Percentiles rank a stretch among this genome's conserved stretches.
These are phyloP conservation scores for sorghum (Sorghum bicolor) DNA, from an alignment of 176 grass and related monocot genomes.

Conservation along the genomic window Sorghum_bicolor_NCBIv3 NC_012872.2:73449501-73450000, in stretches of 20 bases:
- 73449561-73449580: conserved; percentile 92
- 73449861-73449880: neutral
- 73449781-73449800: neutral
- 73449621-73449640: conserved; percentile 5
- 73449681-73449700: neutral
- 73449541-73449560: conserved; percentile 96
- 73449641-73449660: conserved; percentile 22
- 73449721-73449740: neutral
- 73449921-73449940: neutral
- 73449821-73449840: neutral
- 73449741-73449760: neutral
- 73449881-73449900: neutral
- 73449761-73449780: neutral
- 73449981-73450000: neutral
- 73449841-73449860: neutral
- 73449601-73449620: conserved; percentile 83
- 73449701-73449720: neutral
- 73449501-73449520: neutral
- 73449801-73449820: neutral
- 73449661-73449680: neutral
- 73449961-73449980: neutral
- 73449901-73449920: neutral
- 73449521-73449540: conserved; percentile 82
- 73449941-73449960: neutral
- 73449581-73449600: conserved; percentile 96